Evolutionary conservation across 805 yeast genomes (phyloP).

Genomic region (Candida pini): DNA sequence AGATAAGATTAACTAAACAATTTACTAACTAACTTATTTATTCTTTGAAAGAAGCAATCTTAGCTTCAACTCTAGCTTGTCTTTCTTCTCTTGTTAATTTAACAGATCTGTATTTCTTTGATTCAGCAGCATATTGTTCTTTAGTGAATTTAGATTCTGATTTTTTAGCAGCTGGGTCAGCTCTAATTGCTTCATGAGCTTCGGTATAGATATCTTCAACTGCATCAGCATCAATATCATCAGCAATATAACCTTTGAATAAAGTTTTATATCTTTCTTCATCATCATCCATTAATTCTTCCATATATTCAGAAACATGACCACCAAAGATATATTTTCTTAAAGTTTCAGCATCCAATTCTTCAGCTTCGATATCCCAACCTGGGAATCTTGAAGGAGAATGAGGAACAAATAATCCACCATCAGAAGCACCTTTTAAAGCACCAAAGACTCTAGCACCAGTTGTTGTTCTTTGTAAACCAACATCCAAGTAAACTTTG

Average conservation of each 20-base stretch:
- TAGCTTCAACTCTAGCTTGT: slow-evolving; percentile 80
- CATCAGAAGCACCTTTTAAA: slow-evolving; percentile 99
- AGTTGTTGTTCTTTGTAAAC: slow-evolving; percentile 99
- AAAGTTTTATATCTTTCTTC: slow-evolving; percentile 97
- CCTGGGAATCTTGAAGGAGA: slow-evolving; percentile 99
- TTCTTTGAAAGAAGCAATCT: slow-evolving; percentile 84
- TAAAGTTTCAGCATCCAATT: slow-evolving; percentile 93
- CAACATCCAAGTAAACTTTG: slow-evolving; percentile 98
- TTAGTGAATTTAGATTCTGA: slow-evolving; percentile 91
- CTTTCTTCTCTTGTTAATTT: slow-evolving; percentile 92
- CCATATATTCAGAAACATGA: slow-evolving; percentile 99
- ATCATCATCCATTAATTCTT: slow-evolving; percentile 99
- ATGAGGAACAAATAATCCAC: slow-evolving; percentile 99
- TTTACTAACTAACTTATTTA: slow-evolving; percentile 25
- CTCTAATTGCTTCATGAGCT: slow-evolving; percentile 97
- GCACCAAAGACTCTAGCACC: slow-evolving; percentile 99
- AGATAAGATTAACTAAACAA: background rate
- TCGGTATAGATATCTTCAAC: slow-evolving; percentile 91
- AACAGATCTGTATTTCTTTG: slow-evolving; percentile 83
- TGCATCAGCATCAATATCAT: slow-evolving; percentile 95
- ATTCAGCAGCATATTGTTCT: slow-evolving; percentile 96
- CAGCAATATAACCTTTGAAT: slow-evolving; percentile 94
- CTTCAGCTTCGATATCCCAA: slow-evolving; percentile 98
- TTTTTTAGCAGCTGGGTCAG: slow-evolving; percentile 86
- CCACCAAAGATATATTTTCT: slow-evolving; percentile 99